Evolutionary conservation across 192 early-diverging fungal species (phyloP), one percentile per base, ranked within the genome.

Genomic region (Coemansia sp.): DNA sequence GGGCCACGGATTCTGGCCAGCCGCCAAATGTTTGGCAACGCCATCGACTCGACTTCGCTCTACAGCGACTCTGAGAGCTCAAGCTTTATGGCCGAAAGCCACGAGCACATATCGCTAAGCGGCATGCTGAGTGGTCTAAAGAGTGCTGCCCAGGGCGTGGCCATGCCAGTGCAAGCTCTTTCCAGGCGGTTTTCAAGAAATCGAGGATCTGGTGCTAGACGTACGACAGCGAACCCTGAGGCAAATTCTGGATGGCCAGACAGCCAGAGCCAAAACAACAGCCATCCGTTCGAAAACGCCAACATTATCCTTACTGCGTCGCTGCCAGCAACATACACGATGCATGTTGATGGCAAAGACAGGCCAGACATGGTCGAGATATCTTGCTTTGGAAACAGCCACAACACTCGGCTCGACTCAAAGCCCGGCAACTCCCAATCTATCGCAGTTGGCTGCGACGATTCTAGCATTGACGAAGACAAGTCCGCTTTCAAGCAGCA

Each of bases 41-140:
- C 46, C 20, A 48, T 70, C n/a, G 58, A 45, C 61, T 46, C 56
- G 10, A 36, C 40, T 27, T 64, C 66, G 19, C 2, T 62, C 19
- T 65, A 65, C 42, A 61, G 56, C 34, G 64, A 66, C 34, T 59
- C 72, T n/a, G 75, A 82, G 29, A 70, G 51, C 13, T 75, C 75
- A 9, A 83, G 80, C 72, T 83, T 69, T 46, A 63, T 83, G 11
- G 76, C 72, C 31, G 72, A 77, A 51, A 83, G 75, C 63, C 67
- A 48, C 13, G 15, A 69, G 10, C 71, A 56, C 6, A 31, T 83
- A 15, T 72, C 74, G 4, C 36, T 82, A 19, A 50, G 42, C 40
- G 44, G 24, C n/a, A 44, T 62, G 48, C 46, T 40, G 40, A 53
- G 29, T 24, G 59, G 56, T 11, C 41, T 70, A 19, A 31, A 38